Percentiles rank a stretch among this genome's conserved stretches.
Evolutionary conservation across 1,284 basidiomycete species (phyloP).

Genomic region (Papiliotrema flavescens): DNA sequence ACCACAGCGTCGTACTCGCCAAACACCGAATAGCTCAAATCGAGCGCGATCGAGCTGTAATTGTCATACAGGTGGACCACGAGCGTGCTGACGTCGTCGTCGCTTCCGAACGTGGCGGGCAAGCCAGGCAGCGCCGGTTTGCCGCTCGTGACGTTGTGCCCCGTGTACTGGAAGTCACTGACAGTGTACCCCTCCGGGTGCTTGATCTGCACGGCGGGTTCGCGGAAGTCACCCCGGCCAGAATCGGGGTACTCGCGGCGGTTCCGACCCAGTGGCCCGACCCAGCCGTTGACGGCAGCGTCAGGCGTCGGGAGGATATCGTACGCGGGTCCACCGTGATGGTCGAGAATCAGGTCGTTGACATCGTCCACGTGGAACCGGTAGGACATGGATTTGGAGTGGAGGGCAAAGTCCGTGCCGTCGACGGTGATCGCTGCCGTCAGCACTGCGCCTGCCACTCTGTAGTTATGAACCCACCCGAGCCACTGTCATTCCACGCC

Average conservation of each 20-base stretch:
- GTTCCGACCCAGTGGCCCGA: background rate
- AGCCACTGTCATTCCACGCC: too few relatives aligned
- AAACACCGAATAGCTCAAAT: constrained; percentile 26
- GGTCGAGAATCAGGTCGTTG: constrained; percentile 27
- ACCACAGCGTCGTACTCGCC: constrained; percentile 14
- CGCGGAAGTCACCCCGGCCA: constrained; percentile 31
- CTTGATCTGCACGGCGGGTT: constrained; percentile 26
- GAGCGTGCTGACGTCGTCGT: constrained; percentile 18
- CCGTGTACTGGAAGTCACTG: constrained; percentile 16
- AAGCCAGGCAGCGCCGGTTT: constrained; percentile 21
- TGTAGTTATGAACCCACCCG: too few relatives aligned
- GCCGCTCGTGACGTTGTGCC: constrained; percentile 14
- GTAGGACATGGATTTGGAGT: constrained; percentile 11
- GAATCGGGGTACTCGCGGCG: constrained; percentile 27
- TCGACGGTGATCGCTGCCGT: constrained; percentile 8
- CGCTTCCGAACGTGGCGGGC: constrained; percentile 22
- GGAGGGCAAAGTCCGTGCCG: constrained; percentile 11
- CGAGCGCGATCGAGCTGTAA: constrained; percentile 6
- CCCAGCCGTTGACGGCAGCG: constrained; percentile 8
- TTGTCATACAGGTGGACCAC: constrained; percentile 20
- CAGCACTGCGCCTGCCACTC: background rate
- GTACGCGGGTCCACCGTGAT: constrained; percentile 19
- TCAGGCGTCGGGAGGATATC: background rate
- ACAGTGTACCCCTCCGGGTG: constrained; percentile 17
- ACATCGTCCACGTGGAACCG: constrained; percentile 19